These are phyloP conservation scores for Cicer judaicum DNA, from an alignment of 306 rosid genomes.

Conservation along the genomic window DNA sequence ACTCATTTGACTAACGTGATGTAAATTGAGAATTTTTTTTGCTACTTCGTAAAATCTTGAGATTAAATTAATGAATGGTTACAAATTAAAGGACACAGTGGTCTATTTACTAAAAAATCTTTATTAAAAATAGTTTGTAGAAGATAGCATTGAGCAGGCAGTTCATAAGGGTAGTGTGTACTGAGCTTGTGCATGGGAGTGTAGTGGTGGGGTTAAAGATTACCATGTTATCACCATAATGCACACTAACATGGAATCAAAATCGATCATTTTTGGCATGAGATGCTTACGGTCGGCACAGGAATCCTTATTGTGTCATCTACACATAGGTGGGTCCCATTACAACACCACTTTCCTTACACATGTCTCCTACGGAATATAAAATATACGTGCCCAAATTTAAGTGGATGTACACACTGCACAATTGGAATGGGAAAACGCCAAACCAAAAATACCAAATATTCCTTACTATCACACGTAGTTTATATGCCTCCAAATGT, in stretches of 20 bases:
- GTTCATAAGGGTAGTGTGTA: not conserved
- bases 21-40: too few relatives aligned
- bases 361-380: constrained; percentile 34
- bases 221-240: constrained; percentile 36
- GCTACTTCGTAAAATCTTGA: too few relatives aligned
- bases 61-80: too few relatives aligned
- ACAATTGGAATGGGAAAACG: constrained; percentile 13
- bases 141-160: not conserved
- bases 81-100: too few relatives aligned
- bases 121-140: too few relatives aligned
- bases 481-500: too few relatives aligned
- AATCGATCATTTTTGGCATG: constrained; percentile 53
- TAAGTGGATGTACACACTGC: constrained; percentile 38
- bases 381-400: constrained; percentile 14
- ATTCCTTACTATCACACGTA: too few relatives aligned
- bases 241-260: constrained; percentile 44
- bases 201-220: constrained; percentile 43
- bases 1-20: too few relatives aligned
- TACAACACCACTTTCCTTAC: constrained; percentile 36
- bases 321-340: constrained; percentile 41
- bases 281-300: constrained; percentile 73
- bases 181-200: constrained; percentile 39
- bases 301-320: constrained; percentile 56
- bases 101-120: too few relatives aligned
- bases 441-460: too few relatives aligned